A percentile compares a stretch with the other conserved stretches of the same genome.
phyloP scores from a whole-genome alignment of 2,329 filamentous ascomycete species.

The Diplodia sapinea region DNA sequence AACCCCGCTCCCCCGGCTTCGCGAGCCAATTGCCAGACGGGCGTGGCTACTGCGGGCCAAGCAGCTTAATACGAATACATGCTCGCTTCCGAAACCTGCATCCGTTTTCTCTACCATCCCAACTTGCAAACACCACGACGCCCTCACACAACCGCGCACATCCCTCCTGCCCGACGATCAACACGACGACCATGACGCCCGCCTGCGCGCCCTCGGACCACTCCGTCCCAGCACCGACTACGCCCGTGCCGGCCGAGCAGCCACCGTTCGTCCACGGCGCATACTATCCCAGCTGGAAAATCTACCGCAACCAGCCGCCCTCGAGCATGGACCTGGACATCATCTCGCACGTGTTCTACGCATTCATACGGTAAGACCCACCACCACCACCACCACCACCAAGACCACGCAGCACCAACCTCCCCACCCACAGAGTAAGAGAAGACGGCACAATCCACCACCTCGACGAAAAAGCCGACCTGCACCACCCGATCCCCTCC shows the following conservation, averaged over 20 bases:
- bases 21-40: background rate
- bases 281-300: slow-evolving; percentile 79
- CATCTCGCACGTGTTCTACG: slow-evolving; percentile 77
- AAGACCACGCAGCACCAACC: background rate
- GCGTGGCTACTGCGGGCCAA: background rate
- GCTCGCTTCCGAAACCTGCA: slow-evolving; percentile 9
- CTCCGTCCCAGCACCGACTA: background rate
- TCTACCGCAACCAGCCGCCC: slow-evolving; percentile 75
- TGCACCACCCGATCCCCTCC: slow-evolving; percentile 64
- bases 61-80: background rate
- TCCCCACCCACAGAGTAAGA: background rate
- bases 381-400: background rate
- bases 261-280: slow-evolving; percentile 68
- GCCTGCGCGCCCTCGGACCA: background rate
- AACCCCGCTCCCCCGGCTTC: background rate
- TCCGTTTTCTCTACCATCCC: background rate
- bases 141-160: background rate
- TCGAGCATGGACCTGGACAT: slow-evolving; percentile 65
- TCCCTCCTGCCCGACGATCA: background rate
- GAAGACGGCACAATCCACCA: slow-evolving; percentile 12
- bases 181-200: slow-evolving; percentile 2
- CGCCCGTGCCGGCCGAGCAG: background rate
- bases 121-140: background rate
- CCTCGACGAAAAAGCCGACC: slow-evolving; percentile 79
- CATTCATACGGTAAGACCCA: slow-evolving; percentile 5